Percentiles rank a stretch among this genome's conserved stretches.
Evolutionary conservation across 345 rosid genomes (phyloP).

Genomic region (Lenwebbia sp.): DNA sequence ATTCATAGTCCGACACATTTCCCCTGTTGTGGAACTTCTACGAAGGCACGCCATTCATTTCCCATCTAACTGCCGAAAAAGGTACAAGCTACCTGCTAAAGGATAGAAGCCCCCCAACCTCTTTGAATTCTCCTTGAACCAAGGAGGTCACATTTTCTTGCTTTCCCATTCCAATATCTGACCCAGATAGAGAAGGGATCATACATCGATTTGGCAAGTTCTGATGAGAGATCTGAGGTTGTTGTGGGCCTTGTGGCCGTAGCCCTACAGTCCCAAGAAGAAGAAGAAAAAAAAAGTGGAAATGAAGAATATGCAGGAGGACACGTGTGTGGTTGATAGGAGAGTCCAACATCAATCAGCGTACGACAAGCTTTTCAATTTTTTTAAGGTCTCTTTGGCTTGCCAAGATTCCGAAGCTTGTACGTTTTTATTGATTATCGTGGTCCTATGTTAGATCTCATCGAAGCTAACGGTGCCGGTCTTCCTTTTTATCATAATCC

Average conservation of each 20-base stretch:
- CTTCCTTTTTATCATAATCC: background rate
- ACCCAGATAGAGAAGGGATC: no score
- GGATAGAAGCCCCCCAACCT: background rate
- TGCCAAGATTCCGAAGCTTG: background rate
- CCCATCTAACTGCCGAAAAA: background rate
- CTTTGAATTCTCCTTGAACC: background rate
- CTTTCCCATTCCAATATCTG: no score
- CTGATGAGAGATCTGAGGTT: no score
- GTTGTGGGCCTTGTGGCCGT: no score
- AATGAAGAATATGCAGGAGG: background rate
- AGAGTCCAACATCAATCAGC: background rate
- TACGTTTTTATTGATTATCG: background rate
- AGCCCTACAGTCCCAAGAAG: background rate
- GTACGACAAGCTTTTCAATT: background rate
- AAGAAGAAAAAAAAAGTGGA: background rate
- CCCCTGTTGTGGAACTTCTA: background rate
- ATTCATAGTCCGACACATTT: background rate
- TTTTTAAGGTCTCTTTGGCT: background rate
- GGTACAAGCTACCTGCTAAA: background rate
- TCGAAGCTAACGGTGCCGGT: background rate
- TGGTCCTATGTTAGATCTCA: background rate
- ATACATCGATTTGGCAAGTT: background rate
- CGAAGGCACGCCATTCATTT: background rate
- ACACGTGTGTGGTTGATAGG: background rate
- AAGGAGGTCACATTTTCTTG: no score